Conservation (phyloP, 306 rosid species). For the Boehmeria nivea region DNA sequence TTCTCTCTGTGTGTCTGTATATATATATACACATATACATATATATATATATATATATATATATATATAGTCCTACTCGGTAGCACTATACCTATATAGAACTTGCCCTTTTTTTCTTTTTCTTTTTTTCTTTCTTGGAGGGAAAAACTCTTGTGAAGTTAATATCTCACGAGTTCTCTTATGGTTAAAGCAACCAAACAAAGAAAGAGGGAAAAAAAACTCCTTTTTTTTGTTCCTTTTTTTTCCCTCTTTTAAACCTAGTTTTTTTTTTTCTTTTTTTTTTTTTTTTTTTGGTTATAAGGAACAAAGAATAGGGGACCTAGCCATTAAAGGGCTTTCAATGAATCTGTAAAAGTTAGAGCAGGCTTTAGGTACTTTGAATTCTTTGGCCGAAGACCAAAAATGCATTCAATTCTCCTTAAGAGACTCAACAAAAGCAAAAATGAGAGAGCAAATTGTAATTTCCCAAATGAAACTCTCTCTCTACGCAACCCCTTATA, state of each 20-base stretch:
- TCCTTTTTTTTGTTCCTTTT: too few relatives aligned
- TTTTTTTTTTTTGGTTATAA: conserved; percentile 3
- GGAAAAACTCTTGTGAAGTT: background rate
- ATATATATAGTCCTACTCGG: background rate
- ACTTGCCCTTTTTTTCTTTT: background rate
- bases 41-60: too few relatives aligned
- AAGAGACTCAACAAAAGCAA: conserved; percentile 32
- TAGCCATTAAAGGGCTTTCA: conserved; percentile 50
- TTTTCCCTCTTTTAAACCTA: too few relatives aligned
- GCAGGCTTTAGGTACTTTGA: conserved; percentile 52
- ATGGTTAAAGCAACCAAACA: too few relatives aligned
- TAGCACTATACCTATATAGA: background rate
- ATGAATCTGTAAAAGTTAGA: conserved; percentile 63
- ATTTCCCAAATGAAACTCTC: conserved; percentile 2
- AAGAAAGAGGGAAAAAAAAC: too few relatives aligned
- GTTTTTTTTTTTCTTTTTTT: conserved; percentile 2
- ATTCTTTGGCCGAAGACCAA: conserved; percentile 37
- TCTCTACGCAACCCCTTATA: background rate
- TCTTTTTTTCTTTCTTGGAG: background rate
- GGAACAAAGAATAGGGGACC: conserved; percentile 46
- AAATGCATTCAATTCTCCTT: conserved; percentile 55
- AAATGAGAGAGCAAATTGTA: background rate
- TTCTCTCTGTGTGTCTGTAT: too few relatives aligned
- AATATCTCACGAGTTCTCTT: too few relatives aligned
- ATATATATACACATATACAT: too few relatives aligned